phyloP scores from a whole-genome alignment of 163 green algal species.

The Coccomyxa subellipsoidea region DNA sequence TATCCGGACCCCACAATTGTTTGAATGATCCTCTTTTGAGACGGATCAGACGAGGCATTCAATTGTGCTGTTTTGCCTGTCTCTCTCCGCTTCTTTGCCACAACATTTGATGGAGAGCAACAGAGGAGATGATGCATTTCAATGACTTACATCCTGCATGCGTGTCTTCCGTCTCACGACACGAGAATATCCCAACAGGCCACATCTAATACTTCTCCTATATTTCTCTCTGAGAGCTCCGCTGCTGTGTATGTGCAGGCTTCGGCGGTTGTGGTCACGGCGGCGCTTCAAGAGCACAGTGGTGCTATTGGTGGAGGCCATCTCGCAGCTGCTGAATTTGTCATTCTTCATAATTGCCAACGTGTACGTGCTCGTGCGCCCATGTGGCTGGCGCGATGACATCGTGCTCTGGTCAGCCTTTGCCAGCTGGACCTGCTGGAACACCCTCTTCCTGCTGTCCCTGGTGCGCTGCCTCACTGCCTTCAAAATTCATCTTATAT shows the following conservation, averaged over 20 bases:
- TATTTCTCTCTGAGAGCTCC: background rate
- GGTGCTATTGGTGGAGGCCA: background rate
- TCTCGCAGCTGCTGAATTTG: background rate
- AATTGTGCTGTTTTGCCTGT: no score
- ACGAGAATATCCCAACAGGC: no score
- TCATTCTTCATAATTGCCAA: background rate
- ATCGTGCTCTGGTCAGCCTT: background rate
- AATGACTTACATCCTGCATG: no score
- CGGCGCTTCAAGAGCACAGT: background rate
- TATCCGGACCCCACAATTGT: no score
- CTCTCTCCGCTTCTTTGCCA: no score
- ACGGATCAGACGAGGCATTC: no score
- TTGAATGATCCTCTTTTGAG: no score
- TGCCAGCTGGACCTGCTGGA: constrained; percentile 2
- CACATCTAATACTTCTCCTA: no score
- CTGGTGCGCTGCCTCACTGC: background rate
- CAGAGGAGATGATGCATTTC: no score
- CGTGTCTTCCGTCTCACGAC: no score
- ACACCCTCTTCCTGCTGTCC: background rate
- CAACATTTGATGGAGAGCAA: no score
- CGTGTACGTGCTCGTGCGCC: background rate
- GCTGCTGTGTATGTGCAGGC: background rate
- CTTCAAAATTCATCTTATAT: no score
- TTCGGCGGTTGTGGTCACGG: background rate
- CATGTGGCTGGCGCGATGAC: background rate